phyloP scores from a whole-genome alignment of 192 early-diverging fungal species.

The Umbelopsis sp. region DNA sequence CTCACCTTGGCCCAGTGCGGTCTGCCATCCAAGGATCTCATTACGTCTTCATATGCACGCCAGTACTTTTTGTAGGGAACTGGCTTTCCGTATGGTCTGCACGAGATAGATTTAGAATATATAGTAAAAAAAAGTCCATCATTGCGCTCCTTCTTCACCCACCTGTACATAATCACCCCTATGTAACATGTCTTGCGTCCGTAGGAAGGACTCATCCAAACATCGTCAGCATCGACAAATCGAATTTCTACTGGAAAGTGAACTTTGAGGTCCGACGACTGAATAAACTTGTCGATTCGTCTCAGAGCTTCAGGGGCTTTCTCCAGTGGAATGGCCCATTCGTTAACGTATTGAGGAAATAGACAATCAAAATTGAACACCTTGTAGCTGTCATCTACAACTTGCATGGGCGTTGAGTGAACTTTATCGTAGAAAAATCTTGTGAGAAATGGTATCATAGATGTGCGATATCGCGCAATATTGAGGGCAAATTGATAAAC shows the following conservation, averaged over 20 bases:
- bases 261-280: slow-evolving; percentile 54
- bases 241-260: slow-evolving; percentile 78
- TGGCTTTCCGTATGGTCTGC: slow-evolving; percentile 63
- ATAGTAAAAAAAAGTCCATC: neutral
- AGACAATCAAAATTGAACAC: slow-evolving; percentile 73
- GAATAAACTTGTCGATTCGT: slow-evolving; percentile 55
- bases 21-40: slow-evolving; percentile 63
- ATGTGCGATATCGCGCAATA: slow-evolving; percentile 51
- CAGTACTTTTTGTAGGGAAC: slow-evolving; percentile 76
- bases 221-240: slow-evolving; percentile 65
- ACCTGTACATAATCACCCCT: slow-evolving; percentile 77
- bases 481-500: slow-evolving; percentile 61
- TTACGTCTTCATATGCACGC: slow-evolving; percentile 70
- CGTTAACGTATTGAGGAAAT: slow-evolving; percentile 70
- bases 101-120: neutral
- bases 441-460: slow-evolving; percentile 50
- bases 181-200: slow-evolving; percentile 69
- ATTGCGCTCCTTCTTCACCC: neutral
- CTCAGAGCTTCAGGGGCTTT: slow-evolving; percentile 55
- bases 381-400: slow-evolving; percentile 64
- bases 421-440: slow-evolving; percentile 57
- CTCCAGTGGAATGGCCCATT: slow-evolving; percentile 76
- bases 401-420: slow-evolving; percentile 47
- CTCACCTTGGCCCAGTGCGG: slow-evolving; percentile 79
- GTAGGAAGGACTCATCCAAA: slow-evolving; percentile 75